Conservation (phyloP, 495 filamentous ascomycete species). For the Staphylotrichum longicolle region DNA sequence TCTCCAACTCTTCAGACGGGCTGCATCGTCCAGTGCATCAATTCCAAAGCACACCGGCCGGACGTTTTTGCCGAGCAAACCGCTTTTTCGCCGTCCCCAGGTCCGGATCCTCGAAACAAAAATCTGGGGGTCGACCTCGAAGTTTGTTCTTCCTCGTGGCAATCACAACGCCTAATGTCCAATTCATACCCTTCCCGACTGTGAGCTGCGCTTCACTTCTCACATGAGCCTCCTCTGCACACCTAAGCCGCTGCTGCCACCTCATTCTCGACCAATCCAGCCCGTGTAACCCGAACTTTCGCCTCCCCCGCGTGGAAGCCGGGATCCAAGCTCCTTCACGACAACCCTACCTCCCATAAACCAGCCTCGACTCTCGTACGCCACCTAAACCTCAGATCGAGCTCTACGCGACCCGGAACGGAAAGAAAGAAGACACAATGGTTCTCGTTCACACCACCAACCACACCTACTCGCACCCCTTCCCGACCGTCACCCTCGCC, state of each 20-base stretch:
- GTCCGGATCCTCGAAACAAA: too few relatives aligned
- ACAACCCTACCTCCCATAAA: background rate
- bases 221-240: conserved; percentile 6
- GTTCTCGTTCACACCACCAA: conserved; percentile 67
- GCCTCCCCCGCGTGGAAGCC: conserved; percentile 16
- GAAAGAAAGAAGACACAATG: conserved; percentile 34
- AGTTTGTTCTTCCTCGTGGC: background rate
- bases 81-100: background rate
- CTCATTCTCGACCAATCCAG: conserved; percentile 6
- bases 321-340: conserved; percentile 21
- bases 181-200: conserved; percentile 19
- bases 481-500: conserved; percentile 86
- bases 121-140: background rate
- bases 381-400: background rate
- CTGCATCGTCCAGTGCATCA: conserved; percentile 5
- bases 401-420: background rate
- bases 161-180: conserved; percentile 21
- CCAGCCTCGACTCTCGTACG: background rate
- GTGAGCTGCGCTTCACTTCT: conserved; percentile 30
- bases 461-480: conserved; percentile 88
- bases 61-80: conserved; percentile 22
- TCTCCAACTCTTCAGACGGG: background rate
- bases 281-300: conserved; percentile 13
- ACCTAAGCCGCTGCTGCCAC: background rate
- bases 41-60: conserved; percentile 17